A percentile compares a stretch with the other conserved stretches of the same genome.
phyloP scores from a whole-genome alignment of 163 green algal genomes.

The Chlamydomonas reinhardtii region DNA sequence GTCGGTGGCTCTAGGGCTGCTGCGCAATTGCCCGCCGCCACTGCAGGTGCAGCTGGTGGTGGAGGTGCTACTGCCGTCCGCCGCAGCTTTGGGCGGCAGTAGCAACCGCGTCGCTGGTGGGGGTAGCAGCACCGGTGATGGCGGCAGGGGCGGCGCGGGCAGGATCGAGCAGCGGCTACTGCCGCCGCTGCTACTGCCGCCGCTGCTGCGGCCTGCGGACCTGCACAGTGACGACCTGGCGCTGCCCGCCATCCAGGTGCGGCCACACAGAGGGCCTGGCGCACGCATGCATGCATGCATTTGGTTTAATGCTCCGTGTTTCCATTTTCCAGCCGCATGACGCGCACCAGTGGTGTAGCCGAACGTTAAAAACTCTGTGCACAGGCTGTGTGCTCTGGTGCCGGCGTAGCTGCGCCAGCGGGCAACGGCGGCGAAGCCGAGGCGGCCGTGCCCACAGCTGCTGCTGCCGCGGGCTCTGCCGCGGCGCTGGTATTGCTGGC shows the following conservation, averaged over 20 bases:
- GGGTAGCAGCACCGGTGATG: neutral
- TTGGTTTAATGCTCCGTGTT: no score
- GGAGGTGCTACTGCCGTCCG: neutral
- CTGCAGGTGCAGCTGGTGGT: conserved; percentile 21
- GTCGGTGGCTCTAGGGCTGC: neutral
- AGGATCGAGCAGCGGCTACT: no score
- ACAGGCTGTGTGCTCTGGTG: conserved; percentile 9
- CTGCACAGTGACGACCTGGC: conserved; percentile 17
- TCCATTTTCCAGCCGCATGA: no score
- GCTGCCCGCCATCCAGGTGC: neutral
- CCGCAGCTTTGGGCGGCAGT: no score
- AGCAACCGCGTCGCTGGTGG: neutral
- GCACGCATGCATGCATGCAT: no score
- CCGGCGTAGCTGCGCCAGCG: no score
- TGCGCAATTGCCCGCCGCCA: conserved; percentile 23
- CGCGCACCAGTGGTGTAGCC: no score
- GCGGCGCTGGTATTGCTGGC: conserved; percentile 20
- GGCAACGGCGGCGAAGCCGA: neutral
- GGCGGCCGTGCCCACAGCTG: neutral
- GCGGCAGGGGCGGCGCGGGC: neutral
- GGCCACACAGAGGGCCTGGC: no score
- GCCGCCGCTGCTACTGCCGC: neutral
- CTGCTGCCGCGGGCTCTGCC: neutral
- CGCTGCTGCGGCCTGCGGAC: conserved; percentile 17
- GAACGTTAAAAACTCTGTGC: no score